phyloP scores from a whole-genome alignment of 768 basidiomycete genomes.

The Lentinus tigrinus region DNA sequence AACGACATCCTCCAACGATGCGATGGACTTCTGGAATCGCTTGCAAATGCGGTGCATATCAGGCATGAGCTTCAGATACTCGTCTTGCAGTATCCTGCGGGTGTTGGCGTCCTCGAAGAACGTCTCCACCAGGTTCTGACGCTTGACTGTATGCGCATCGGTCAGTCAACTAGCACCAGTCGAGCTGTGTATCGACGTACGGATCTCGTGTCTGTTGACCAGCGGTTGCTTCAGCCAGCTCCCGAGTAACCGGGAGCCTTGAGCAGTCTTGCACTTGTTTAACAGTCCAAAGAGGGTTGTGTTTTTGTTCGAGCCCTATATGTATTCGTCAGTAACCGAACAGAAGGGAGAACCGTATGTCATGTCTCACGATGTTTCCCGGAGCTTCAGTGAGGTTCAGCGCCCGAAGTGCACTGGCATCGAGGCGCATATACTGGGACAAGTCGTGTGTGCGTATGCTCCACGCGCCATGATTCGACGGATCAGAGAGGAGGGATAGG shows the following conservation, averaged over 20 bases:
- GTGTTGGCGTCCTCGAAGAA: slow-evolving; percentile 79
- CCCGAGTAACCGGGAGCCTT: slow-evolving; percentile 83
- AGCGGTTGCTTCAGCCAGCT: slow-evolving; percentile 97
- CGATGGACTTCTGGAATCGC: slow-evolving; percentile 81
- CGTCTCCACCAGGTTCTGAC: slow-evolving; percentile 85
- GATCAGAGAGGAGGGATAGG: slow-evolving; percentile 74
- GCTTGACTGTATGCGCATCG: slow-evolving; percentile 53
- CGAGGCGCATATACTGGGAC: slow-evolving; percentile 92
- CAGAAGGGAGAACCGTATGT: background rate
- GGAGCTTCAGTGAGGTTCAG: slow-evolving; percentile 79
- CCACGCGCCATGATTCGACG: slow-evolving; percentile 78
- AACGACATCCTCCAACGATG: slow-evolving; percentile 91
- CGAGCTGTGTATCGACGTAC: slow-evolving; percentile 42
- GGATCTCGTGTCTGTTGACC: slow-evolving; percentile 90
- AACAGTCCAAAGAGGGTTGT: slow-evolving; percentile 86
- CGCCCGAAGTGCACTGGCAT: slow-evolving; percentile 91
- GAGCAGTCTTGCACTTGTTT: slow-evolving; percentile 95
- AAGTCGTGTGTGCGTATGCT: slow-evolving; percentile 85
- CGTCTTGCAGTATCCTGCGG: slow-evolving; percentile 78
- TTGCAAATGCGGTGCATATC: slow-evolving; percentile 92
- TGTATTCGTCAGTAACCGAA: background rate
- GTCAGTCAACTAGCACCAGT: background rate
- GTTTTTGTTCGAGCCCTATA: slow-evolving; percentile 67
- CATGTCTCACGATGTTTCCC: slow-evolving; percentile 38
- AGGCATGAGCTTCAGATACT: slow-evolving; percentile 87